phyloP scores from a whole-genome alignment of 805 yeast species.

The Zygotorulaspora danielsina region DNA sequence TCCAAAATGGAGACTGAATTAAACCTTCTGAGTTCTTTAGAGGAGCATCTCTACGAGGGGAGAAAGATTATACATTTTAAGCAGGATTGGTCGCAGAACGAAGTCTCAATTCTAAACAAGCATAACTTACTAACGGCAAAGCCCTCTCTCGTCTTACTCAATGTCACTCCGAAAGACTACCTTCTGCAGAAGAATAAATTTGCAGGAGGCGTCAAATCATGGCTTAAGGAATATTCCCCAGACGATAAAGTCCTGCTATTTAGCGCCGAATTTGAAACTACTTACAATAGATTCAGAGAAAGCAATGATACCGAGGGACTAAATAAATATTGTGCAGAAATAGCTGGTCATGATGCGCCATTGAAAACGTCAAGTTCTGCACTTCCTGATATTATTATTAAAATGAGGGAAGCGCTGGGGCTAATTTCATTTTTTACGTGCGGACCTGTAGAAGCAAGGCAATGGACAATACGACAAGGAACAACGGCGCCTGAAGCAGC shows the following conservation, averaged over 20 bases:
- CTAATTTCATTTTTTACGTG: conserved; percentile 84
- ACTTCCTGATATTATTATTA: conserved; percentile 56
- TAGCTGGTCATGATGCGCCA: conserved; percentile 26
- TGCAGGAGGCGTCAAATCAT: conserved; percentile 47
- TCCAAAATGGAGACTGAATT: conserved; percentile 43
- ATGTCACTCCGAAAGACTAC: conserved; percentile 69
- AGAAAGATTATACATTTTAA: conserved; percentile 56
- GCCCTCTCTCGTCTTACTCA: conserved; percentile 76
- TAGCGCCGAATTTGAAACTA: conserved; percentile 51
- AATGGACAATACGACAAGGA: conserved; percentile 80
- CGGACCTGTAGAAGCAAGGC: conserved; percentile 79
- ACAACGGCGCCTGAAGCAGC: conserved; percentile 86
- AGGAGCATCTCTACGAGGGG: conserved; percentile 50
- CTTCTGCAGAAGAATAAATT: conserved; percentile 49
- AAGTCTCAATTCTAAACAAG: conserved; percentile 61
- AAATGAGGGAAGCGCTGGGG: conserved; percentile 63
- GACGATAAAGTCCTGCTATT: conserved; percentile 66
- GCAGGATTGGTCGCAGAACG: conserved; percentile 57
- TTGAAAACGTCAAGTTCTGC: conserved; percentile 43
- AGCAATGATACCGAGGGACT: conserved; percentile 17
- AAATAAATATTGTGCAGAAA: conserved; percentile 29
- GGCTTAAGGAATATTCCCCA: conserved; percentile 68
- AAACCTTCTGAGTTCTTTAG: conserved; percentile 37
- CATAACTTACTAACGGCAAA: conserved; percentile 79
- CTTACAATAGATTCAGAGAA: conserved; percentile 32